Percentiles rank a stretch among this genome's conserved stretches.
These are phyloP conservation scores for Physcomitrium patens DNA, from an alignment of 225 moss, liverwort and hornwort species.

Conservation along the genomic window DNA sequence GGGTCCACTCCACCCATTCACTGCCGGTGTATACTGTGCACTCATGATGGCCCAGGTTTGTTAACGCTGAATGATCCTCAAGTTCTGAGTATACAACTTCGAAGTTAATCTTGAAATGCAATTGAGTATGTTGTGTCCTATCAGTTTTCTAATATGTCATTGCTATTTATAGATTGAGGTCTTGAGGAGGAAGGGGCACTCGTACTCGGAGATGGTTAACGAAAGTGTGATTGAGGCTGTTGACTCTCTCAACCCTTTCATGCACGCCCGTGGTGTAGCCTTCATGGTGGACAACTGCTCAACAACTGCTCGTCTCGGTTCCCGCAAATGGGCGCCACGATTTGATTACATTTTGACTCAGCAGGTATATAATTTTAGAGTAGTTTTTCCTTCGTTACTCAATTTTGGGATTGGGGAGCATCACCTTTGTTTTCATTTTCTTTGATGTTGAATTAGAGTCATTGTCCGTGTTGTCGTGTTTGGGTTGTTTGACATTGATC, in stretches of 20 bases:
- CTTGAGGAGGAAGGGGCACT: constrained; percentile 91
- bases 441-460: too few relatives aligned
- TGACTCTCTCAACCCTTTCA: constrained; percentile 94
- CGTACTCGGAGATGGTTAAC: constrained; percentile 96
- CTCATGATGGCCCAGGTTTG: constrained; percentile 96
- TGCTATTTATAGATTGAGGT: constrained; percentile 73
- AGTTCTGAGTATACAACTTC: neutral
- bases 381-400: too few relatives aligned
- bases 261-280: constrained; percentile 95
- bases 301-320: constrained; percentile 93
- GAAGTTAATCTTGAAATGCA: neutral
- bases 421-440: too few relatives aligned
- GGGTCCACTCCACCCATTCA: constrained; percentile 92
- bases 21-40: constrained; percentile 96
- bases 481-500: too few relatives aligned
- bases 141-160: neutral
- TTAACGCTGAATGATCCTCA: neutral
- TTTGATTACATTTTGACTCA: constrained; percentile 91
- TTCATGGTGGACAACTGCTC: constrained; percentile 99
- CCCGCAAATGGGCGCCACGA: constrained; percentile 97
- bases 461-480: too few relatives aligned
- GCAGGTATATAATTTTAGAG: constrained; percentile 53
- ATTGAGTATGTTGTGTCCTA: neutral
- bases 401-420: too few relatives aligned
- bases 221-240: constrained; percentile 99